These are phyloP conservation scores for Echites panduratus DNA, from an alignment of 257 asterid species.

Conservation along the genomic window DNA sequence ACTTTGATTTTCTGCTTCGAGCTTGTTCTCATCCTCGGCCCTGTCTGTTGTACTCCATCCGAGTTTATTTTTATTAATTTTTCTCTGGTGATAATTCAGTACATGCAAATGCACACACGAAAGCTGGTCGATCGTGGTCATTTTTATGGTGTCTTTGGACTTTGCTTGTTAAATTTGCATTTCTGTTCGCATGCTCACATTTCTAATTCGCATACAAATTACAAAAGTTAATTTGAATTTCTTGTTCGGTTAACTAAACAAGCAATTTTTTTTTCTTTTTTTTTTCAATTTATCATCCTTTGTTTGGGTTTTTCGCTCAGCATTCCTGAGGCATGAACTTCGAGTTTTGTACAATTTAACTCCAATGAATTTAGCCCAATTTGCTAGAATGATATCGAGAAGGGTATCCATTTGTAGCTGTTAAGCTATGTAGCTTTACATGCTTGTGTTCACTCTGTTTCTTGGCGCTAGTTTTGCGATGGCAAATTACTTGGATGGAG, in stretches of 20 bases:
- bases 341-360: not conserved
- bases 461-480: conserved; percentile 37
- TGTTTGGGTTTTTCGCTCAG: not conserved
- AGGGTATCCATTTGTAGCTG: too few relatives aligned
- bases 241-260: not conserved
- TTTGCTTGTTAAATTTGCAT: not conserved
- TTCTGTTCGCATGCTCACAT: not conserved
- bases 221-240: not conserved
- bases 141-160: not conserved
- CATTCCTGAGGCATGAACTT: not conserved
- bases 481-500: conserved; percentile 50
- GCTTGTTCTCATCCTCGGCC: not conserved
- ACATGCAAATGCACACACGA: not conserved
- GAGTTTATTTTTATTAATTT: not conserved
- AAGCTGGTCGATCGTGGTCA: not conserved
- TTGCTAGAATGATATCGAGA: not conserved
- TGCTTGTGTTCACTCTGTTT: not conserved
- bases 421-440: not conserved
- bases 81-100: not conserved
- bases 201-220: not conserved
- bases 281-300: not conserved
- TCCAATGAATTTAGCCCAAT: not conserved
- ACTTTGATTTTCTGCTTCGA: not conserved
- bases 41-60: not conserved
- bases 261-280: not conserved